phyloP scores from a whole-genome alignment of 768 basidiomycete species.

The Macrolepiota albuminosa region DNA sequence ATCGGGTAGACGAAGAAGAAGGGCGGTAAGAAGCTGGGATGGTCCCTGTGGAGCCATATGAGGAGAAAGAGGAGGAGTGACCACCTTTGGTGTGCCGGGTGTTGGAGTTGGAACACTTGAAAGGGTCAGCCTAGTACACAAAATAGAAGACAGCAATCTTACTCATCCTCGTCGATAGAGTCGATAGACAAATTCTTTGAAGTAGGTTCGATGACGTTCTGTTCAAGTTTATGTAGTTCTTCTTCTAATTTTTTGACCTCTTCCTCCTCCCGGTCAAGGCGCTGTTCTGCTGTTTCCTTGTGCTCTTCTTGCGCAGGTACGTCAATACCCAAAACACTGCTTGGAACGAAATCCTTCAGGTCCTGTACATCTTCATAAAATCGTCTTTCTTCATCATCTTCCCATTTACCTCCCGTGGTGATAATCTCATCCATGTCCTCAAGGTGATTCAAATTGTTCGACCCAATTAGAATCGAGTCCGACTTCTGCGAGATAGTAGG shows the following conservation, averaged over 20 bases:
- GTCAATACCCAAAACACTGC: slow-evolving; percentile 76
- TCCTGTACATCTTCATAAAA: slow-evolving; percentile 95
- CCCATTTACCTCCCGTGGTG: slow-evolving; percentile 83
- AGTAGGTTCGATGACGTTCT: slow-evolving; percentile 12
- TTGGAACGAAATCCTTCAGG: slow-evolving; percentile 87
- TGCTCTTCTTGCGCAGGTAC: slow-evolving; percentile 40
- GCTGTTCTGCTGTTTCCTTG: slow-evolving; percentile 46
- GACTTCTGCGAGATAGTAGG: slow-evolving; percentile 78
- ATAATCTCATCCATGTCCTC: slow-evolving; percentile 54
- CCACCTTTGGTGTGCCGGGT: slow-evolving; percentile 60
- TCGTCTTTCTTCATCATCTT: slow-evolving; percentile 91
- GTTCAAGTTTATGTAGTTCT: slow-evolving; percentile 63
- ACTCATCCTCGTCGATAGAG: slow-evolving; percentile 38
- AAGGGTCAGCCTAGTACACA: slow-evolving; percentile 17
- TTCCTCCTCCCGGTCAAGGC: slow-evolving; percentile 55
- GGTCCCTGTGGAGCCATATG: slow-evolving; percentile 84
- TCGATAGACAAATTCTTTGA: slow-evolving; percentile 14
- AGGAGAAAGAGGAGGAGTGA: slow-evolving; percentile 58
- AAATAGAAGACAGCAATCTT: slow-evolving; percentile 13
- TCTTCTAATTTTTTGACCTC: slow-evolving; percentile 74
- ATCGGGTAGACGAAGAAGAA: slow-evolving; percentile 89
- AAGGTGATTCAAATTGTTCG: slow-evolving; percentile 30
- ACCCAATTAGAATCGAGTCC: slow-evolving; percentile 76
- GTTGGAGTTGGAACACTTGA: slow-evolving; percentile 54
- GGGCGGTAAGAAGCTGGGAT: slow-evolving; percentile 84